These are phyloP conservation scores for Ogataea degrootiae DNA, from an alignment of 805 yeast genomes.

Conservation along the genomic window DNA sequence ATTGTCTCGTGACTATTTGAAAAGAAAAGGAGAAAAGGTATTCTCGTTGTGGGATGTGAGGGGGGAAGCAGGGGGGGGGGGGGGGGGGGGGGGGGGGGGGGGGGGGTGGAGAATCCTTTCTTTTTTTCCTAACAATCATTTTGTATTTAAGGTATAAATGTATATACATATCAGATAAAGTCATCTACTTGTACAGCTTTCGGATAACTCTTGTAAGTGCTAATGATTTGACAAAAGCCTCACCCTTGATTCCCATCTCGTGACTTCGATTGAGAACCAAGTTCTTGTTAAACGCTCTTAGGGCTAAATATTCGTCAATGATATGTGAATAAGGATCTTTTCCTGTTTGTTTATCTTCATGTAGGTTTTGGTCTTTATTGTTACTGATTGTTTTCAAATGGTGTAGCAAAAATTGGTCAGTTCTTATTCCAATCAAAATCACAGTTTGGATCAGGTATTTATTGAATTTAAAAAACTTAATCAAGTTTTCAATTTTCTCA, in stretches of 20 bases:
- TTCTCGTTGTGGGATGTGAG: too few relatives aligned
- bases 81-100: too few relatives aligned
- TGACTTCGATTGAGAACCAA: constrained; percentile 1
- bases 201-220: constrained; percentile 15
- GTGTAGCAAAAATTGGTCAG: background rate
- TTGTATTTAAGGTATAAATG: too few relatives aligned
- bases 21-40: too few relatives aligned
- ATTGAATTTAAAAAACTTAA: background rate
- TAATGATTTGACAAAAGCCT: constrained; percentile 11
- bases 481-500: background rate
- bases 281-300: constrained; percentile 9
- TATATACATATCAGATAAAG: background rate
- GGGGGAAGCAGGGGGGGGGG: too few relatives aligned
- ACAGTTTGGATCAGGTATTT: background rate
- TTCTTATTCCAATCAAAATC: background rate
- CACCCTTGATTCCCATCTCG: background rate
- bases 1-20: too few relatives aligned
- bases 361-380: background rate
- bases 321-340: constrained; percentile 2
- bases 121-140: too few relatives aligned
- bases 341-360: background rate
- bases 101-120: too few relatives aligned
- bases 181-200: constrained; percentile 4
- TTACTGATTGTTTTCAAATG: background rate
- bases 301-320: constrained; percentile 1